These are phyloP conservation scores for Ganoderma sp. DNA, from an alignment of 1,284 basidiomycete species.

Conservation along the genomic window DNA sequence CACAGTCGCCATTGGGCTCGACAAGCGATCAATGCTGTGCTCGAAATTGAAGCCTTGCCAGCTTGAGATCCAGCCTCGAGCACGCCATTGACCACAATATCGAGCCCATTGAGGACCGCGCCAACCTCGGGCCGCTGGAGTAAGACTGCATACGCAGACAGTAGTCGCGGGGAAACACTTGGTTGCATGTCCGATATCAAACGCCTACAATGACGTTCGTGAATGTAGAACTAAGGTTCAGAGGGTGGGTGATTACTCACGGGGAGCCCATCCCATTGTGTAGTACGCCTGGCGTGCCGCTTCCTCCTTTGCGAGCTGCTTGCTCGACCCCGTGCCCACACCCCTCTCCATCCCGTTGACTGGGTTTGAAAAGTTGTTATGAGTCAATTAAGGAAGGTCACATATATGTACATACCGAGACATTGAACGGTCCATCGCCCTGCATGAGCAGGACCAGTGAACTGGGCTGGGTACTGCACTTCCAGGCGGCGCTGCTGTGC, in stretches of 20 bases:
- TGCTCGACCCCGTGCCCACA: conserved; percentile 61
- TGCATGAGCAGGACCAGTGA: conserved; percentile 67
- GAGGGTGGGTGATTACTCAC: conserved; percentile 26
- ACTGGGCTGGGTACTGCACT: conserved; percentile 63
- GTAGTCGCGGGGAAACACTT: conserved; percentile 1
- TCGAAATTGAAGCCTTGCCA: neutral
- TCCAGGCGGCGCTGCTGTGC: conserved; percentile 65
- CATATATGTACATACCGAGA: conserved; percentile 38
- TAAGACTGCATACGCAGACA: conserved; percentile 20
- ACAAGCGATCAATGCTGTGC: neutral
- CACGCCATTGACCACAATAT: neutral
- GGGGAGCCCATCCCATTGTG: conserved; percentile 69
- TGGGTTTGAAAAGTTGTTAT: conserved; percentile 38
- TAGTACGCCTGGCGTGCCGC: conserved; percentile 72
- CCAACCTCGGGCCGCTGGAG: conserved; percentile 8
- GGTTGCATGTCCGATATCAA: conserved; percentile 4
- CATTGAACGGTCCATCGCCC: conserved; percentile 70
- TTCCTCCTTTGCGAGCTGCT: conserved; percentile 76
- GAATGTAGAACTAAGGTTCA: neutral
- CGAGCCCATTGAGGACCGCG: conserved; percentile 9
- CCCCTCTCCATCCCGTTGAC: conserved; percentile 74
- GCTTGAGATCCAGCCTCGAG: neutral
- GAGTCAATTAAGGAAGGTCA: neutral
- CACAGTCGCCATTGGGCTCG: conserved; percentile 9
- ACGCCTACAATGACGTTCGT: conserved; percentile 7